These are phyloP conservation scores for Xylaria cubensis DNA, from an alignment of 495 filamentous ascomycete genomes.

Conservation along the genomic window DNA sequence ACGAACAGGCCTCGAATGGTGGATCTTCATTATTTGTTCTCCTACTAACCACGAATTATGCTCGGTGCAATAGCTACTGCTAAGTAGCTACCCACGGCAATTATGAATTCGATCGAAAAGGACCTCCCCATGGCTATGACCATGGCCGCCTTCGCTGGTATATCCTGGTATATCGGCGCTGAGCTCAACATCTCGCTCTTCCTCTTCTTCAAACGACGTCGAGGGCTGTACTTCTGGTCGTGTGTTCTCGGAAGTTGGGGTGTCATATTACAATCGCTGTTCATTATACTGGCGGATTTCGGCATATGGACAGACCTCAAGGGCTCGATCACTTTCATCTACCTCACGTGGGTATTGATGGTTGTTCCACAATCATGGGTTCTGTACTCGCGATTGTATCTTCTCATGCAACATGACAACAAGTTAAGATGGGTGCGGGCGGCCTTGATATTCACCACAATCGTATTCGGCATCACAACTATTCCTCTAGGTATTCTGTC, in stretches of 20 bases:
- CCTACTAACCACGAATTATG: conserved; percentile 1
- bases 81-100: conserved; percentile 6
- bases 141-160: conserved; percentile 60
- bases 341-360: conserved; percentile 44
- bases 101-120: conserved; percentile 22
- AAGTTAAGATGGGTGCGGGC: conserved; percentile 34
- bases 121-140: conserved; percentile 36
- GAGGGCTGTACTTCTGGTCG: conserved; percentile 66
- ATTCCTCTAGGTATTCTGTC: conserved; percentile 46
- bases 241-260: conserved; percentile 57
- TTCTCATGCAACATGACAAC: conserved; percentile 39
- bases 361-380: conserved; percentile 43
- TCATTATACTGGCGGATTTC: conserved; percentile 47
- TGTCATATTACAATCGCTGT: conserved; percentile 46
- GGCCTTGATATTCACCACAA: conserved; percentile 35
- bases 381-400: conserved; percentile 51
- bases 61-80: conserved; percentile 21
- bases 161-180: conserved; percentile 63
- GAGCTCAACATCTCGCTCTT: conserved; percentile 63
- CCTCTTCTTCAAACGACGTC: conserved; percentile 59
- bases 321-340: conserved; percentile 42
- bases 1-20: conserved; percentile 20
- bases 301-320: conserved; percentile 34
- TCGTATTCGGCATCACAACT: conserved; percentile 40
- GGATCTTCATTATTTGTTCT: conserved; percentile 1